These are phyloP conservation scores for Ophiosphaerella herpotricha DNA, from an alignment of 2,329 filamentous ascomycete genomes.

Conservation along the genomic window DNA sequence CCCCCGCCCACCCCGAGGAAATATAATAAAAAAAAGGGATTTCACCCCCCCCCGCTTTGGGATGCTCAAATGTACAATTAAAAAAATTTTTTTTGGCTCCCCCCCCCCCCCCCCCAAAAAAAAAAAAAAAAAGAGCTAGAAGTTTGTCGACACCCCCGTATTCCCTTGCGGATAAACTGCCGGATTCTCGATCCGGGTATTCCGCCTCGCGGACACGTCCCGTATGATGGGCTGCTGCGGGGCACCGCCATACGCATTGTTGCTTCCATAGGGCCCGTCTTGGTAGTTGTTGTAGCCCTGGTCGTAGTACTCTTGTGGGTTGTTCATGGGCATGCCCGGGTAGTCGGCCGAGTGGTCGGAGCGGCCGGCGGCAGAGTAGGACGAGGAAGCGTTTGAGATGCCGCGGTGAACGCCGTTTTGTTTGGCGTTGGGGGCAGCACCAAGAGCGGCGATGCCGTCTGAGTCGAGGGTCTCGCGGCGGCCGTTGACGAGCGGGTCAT, in stretches of 20 bases:
- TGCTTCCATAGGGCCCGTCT: constrained; percentile 60
- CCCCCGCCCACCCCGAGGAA: no score
- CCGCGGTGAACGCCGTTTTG: constrained; percentile 76
- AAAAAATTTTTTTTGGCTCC: background rate
- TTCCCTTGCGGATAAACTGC: constrained; percentile 86
- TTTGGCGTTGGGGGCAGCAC: constrained; percentile 66
- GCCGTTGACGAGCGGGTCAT: constrained; percentile 64
- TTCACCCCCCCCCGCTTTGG: no score
- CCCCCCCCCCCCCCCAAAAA: constrained; percentile 1
- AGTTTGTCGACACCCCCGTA: constrained; percentile 95
- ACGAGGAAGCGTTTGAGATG: constrained; percentile 93
- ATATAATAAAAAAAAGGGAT: no score
- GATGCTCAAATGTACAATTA: constrained; percentile 18
- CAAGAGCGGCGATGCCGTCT: constrained; percentile 82
- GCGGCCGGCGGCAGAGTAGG: constrained; percentile 80
- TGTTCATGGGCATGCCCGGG: constrained; percentile 51
- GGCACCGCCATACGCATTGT: constrained; percentile 56
- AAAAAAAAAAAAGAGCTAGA: constrained; percentile 57
- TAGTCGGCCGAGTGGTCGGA: constrained; percentile 68
- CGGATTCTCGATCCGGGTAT: constrained; percentile 92
- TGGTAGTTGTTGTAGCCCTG: constrained; percentile 61
- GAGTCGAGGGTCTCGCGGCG: constrained; percentile 64
- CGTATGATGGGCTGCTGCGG: constrained; percentile 79
- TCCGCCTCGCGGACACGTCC: constrained; percentile 88
- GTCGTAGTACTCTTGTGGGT: constrained; percentile 58